Percentiles rank a stretch among this genome's conserved stretches.
Conservation (phyloP, 2,329 filamentous ascomycete species). For the Fusarium duplospermum region DNA sequence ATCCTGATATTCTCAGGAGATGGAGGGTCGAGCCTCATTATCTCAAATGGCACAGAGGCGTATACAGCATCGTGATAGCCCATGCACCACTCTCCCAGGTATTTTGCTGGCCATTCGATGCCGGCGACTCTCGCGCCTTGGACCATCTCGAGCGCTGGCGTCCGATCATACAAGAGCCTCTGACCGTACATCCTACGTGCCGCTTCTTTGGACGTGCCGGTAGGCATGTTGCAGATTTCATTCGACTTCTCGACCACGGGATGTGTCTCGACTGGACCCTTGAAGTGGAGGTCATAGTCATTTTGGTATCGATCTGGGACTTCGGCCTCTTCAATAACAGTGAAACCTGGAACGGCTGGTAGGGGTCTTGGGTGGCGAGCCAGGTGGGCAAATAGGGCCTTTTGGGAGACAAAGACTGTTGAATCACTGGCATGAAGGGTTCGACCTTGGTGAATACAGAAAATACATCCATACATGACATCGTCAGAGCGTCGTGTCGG, state of each 20-base stretch:
- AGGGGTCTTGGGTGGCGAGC: constrained; percentile 65
- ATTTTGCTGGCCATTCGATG: constrained; percentile 62
- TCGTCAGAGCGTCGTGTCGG: constrained; percentile 62
- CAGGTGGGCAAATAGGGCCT: constrained; percentile 64
- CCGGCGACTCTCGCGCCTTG: constrained; percentile 63
- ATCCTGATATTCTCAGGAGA: constrained; percentile 59
- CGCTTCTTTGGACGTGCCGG: constrained; percentile 59
- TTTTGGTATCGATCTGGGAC: constrained; percentile 56
- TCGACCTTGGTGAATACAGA: constrained; percentile 62
- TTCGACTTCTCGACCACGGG: constrained; percentile 54
- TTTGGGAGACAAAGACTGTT: constrained; percentile 67
- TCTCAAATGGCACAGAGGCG: constrained; percentile 62
- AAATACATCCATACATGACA: constrained; percentile 65
- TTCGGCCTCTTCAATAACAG: constrained; percentile 58
- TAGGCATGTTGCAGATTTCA: constrained; percentile 57
- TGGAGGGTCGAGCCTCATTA: constrained; percentile 61
- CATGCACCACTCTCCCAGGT: constrained; percentile 67
- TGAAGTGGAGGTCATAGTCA: constrained; percentile 66
- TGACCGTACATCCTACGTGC: constrained; percentile 61
- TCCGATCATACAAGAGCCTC: constrained; percentile 58
- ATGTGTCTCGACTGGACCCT: constrained; percentile 53
- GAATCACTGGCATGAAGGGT: constrained; percentile 66
- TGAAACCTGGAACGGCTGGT: constrained; percentile 60
- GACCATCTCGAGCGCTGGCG: constrained; percentile 59
- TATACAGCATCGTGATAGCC: constrained; percentile 67